Percentiles rank a stretch among this genome's conserved stretches.
Evolutionary conservation across 2,329 filamentous ascomycete species (phyloP).

Genomic region (Paracamarosporium sp.): DNA sequence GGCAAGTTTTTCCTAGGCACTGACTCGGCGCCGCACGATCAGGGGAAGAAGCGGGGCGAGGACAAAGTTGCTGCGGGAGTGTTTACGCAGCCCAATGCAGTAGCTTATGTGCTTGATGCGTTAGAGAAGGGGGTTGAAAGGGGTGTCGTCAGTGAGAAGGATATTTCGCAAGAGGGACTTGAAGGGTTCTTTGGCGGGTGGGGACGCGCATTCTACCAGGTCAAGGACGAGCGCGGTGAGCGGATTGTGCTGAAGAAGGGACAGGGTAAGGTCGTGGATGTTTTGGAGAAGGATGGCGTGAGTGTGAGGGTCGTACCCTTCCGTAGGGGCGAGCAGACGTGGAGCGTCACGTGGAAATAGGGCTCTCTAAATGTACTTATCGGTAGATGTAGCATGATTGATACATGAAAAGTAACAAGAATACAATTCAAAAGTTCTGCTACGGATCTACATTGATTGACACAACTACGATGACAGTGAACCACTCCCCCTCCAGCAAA

Average conservation of each 20-base stretch:
- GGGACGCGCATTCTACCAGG: constrained; percentile 65
- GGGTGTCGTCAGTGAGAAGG: constrained; percentile 59
- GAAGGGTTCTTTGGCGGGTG: constrained; percentile 65
- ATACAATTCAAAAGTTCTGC: too few species aligned
- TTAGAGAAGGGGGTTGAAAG: constrained; percentile 68
- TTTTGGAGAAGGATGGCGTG: constrained; percentile 60
- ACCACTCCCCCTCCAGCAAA: not conserved
- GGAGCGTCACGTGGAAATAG: constrained; percentile 55
- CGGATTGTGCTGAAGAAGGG: constrained; percentile 65
- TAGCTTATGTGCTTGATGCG: constrained; percentile 69
- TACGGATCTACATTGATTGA: too few species aligned
- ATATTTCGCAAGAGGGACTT: constrained; percentile 62
- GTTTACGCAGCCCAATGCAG: constrained; percentile 77
- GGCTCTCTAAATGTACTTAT: not conserved
- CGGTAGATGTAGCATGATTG: not conserved
- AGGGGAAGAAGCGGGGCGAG: constrained; percentile 64
- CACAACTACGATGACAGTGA: too few species aligned
- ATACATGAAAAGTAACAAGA: not conserved
- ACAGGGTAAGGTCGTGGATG: constrained; percentile 61
- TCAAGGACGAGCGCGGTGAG: constrained; percentile 52
- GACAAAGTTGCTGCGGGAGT: constrained; percentile 70
- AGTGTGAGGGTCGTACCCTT: constrained; percentile 70
- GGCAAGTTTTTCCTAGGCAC: constrained; percentile 76
- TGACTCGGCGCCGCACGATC: constrained; percentile 74
- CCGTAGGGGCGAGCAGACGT: constrained; percentile 66